Percentiles rank a stretch among this genome's conserved stretches.
Conservation (phyloP, 805 yeast genomes). For the Yamadazyma olivae region DNA sequence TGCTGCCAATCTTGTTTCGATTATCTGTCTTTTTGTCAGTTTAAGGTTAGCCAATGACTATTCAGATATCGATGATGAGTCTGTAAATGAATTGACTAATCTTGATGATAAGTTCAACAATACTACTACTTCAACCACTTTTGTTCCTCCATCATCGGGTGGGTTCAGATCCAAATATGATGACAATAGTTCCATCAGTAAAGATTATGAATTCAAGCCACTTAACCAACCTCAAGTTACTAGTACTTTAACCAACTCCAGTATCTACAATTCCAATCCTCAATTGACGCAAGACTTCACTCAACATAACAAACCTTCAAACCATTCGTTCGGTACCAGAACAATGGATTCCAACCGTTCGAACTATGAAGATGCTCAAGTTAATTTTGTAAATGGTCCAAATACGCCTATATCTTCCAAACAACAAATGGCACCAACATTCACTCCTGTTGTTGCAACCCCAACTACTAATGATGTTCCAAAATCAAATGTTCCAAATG, state of each 20-base stretch:
- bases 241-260: conserved; percentile 15
- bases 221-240: conserved; percentile 6
- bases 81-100: conserved; percentile 12
- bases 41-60: conserved; percentile 22
- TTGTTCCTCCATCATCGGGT: conserved; percentile 11
- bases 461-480: conserved; percentile 22
- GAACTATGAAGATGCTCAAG: conserved; percentile 17
- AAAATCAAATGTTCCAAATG: conserved; percentile 16
- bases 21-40: conserved; percentile 45
- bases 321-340: conserved; percentile 11
- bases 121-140: conserved; percentile 9
- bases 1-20: conserved; percentile 47
- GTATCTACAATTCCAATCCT: conserved; percentile 30
- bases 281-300: conserved; percentile 34
- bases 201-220: conserved; percentile 24
- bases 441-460: conserved; percentile 24
- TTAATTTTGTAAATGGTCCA: conserved; percentile 29
- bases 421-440: conserved; percentile 30
- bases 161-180: conserved; percentile 10
- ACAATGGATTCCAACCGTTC: conserved; percentile 9
- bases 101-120: conserved; percentile 21
- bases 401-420: conserved; percentile 30
- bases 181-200: conserved; percentile 19
- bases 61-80: conserved; percentile 16
- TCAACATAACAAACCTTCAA: conserved; percentile 12